Percentiles rank a stretch among this genome's conserved stretches.
These are phyloP conservation scores for Plenodomus biglobosus DNA, from an alignment of 2,329 filamentous ascomycete species.

Conservation along the genomic window DNA sequence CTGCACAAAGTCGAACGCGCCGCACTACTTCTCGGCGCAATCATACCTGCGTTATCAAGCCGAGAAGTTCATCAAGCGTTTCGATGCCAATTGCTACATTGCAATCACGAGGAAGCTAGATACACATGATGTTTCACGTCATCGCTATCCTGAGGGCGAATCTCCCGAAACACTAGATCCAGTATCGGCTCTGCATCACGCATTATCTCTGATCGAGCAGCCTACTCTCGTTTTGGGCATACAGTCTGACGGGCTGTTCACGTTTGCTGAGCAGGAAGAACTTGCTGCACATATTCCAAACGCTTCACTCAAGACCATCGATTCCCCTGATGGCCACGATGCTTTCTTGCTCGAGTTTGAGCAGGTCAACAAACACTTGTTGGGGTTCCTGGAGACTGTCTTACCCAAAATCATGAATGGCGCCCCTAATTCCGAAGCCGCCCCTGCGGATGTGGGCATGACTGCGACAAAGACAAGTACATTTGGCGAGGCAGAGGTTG, in stretches of 20 bases:
- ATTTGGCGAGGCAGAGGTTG: slow-evolving; percentile 93
- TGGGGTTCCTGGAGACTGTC: slow-evolving; percentile 79
- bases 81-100: slow-evolving; percentile 98
- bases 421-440: slow-evolving; percentile 47
- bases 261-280: slow-evolving; percentile 94
- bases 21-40: slow-evolving; percentile 96
- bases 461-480: slow-evolving; percentile 83
- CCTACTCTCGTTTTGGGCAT: slow-evolving; percentile 91
- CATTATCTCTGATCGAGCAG: slow-evolving; percentile 80
- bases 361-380: slow-evolving; percentile 87
- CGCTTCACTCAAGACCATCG: slow-evolving; percentile 79
- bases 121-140: slow-evolving; percentile 89
- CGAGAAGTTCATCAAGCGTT: slow-evolving; percentile 92
- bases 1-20: slow-evolving; percentile 46
- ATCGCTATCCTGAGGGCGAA: slow-evolving; percentile 55
- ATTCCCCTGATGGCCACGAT: slow-evolving; percentile 93
- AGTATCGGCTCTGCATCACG: slow-evolving; percentile 62
- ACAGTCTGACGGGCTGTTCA: slow-evolving; percentile 93
- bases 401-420: slow-evolving; percentile 83
- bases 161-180: slow-evolving; percentile 49
- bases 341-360: slow-evolving; percentile 96
- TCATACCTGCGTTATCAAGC: slow-evolving; percentile 97
- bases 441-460: slow-evolving; percentile 44
- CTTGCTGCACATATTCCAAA: slow-evolving; percentile 79
- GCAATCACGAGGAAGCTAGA: slow-evolving; percentile 97